phyloP scores from a whole-genome alignment of 2,329 filamentous ascomycete genomes.

The Aureobasidium zeae region DNA sequence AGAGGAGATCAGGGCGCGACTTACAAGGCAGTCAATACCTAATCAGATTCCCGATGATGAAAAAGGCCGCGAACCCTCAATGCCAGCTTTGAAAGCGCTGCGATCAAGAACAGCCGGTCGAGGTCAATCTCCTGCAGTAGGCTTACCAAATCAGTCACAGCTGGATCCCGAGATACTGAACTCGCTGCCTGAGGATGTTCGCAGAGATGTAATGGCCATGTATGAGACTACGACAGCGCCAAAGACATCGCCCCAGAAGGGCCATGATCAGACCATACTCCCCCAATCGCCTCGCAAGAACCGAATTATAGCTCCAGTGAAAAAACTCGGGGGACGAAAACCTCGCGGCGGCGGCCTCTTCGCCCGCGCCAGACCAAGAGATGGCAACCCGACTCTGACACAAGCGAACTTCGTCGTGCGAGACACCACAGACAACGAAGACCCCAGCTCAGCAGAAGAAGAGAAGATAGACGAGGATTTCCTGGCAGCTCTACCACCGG shows the following conservation, averaged over 20 bases:
- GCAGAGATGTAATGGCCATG: conserved; percentile 68
- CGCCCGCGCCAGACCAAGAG: conserved; percentile 39
- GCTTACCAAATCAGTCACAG: conserved; percentile 58
- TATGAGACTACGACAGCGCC: conserved; percentile 44
- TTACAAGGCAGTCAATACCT: conserved; percentile 48
- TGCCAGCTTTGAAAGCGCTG: background rate
- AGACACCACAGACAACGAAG: conserved; percentile 27
- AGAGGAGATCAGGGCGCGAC: conserved; percentile 66
- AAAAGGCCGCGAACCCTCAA: background rate
- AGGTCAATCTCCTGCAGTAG: conserved; percentile 21
- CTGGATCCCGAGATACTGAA: conserved; percentile 77
- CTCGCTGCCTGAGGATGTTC: conserved; percentile 75
- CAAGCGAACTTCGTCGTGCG: conserved; percentile 62
- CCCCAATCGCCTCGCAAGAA: conserved; percentile 48
- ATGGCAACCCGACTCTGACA: conserved; percentile 51
- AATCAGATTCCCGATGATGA: conserved; percentile 10
- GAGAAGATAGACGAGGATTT: conserved; percentile 60
- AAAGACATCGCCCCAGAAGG: conserved; percentile 25
- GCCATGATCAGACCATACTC: conserved; percentile 28
- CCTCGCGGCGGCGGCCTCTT: conserved; percentile 45
- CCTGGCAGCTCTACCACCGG: conserved; percentile 71
- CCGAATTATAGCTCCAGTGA: conserved; percentile 41
- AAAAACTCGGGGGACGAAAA: conserved; percentile 53
- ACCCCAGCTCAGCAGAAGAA: conserved; percentile 31
- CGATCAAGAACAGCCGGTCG: background rate